Percentiles rank a stretch among this genome's conserved stretches.
These are phyloP conservation scores for Serendipita sp. DNA, from an alignment of 768 basidiomycete genomes.

Conservation along the genomic window DNA sequence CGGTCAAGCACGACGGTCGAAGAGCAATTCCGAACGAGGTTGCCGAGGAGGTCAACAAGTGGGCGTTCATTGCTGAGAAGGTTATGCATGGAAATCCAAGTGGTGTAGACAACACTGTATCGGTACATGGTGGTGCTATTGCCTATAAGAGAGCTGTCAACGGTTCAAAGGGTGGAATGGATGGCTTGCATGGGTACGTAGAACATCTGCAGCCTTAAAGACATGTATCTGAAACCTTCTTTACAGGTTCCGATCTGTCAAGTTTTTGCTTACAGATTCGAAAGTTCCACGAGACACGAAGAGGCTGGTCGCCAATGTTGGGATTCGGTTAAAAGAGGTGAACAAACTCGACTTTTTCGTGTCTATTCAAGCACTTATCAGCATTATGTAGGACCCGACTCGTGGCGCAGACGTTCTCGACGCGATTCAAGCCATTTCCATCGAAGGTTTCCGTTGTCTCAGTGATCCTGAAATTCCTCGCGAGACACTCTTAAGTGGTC, in stretches of 20 bases:
- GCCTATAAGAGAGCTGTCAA: conserved; percentile 74
- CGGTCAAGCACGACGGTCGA: conserved; percentile 35
- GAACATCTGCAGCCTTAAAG: no score
- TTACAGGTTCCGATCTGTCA: conserved; percentile 71
- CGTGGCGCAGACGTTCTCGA: conserved; percentile 59
- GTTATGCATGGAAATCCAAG: conserved; percentile 94
- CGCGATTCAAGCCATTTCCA: conserved; percentile 70
- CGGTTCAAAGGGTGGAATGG: conserved; percentile 65
- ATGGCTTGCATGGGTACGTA: conserved; percentile 62
- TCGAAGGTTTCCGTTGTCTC: conserved; percentile 61
- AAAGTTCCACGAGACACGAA: conserved; percentile 90
- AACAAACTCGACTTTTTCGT: conserved; percentile 13
- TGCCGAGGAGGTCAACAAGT: conserved; percentile 73
- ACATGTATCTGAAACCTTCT: background rate
- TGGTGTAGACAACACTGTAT: conserved; percentile 91
- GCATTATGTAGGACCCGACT: conserved; percentile 53
- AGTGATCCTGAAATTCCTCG: conserved; percentile 60
- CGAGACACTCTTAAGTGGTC: conserved; percentile 39
- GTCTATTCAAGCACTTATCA: background rate
- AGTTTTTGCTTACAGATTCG: conserved; percentile 85
- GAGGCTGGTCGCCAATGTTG: conserved; percentile 80
- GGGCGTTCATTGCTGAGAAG: conserved; percentile 92
- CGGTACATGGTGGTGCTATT: conserved; percentile 83
- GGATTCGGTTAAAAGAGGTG: conserved; percentile 47
- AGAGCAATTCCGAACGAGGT: conserved; percentile 43